A percentile compares a stretch with the other conserved stretches of the same genome.
These are phyloP conservation scores for Lentinula sp. DNA, from an alignment of 768 basidiomycete genomes.

Conservation along the genomic window DNA sequence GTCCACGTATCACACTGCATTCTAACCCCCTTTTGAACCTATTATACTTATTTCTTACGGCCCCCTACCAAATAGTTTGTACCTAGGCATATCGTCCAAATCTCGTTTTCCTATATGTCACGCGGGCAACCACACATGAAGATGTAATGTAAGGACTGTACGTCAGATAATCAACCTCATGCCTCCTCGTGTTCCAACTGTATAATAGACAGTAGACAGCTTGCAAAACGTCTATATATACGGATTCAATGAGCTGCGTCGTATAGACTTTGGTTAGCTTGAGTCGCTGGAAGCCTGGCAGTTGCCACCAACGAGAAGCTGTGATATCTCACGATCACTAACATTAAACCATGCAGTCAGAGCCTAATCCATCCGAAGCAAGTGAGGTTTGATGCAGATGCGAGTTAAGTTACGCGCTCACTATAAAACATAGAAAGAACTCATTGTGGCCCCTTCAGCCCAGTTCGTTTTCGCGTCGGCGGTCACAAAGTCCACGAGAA, in stretches of 20 bases:
- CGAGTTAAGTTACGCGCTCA: constrained; percentile 56
- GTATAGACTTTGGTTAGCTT: no score
- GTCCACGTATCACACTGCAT: background rate
- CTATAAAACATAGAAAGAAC: constrained; percentile 65
- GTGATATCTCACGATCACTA: background rate
- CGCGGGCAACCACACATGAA: no score
- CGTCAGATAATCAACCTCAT: no score
- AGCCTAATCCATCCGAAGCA: constrained; percentile 40
- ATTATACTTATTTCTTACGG: background rate
- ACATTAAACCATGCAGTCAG: background rate
- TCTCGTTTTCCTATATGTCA: no score
- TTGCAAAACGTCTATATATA: no score
- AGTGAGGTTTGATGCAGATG: constrained; percentile 75
- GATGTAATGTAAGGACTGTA: no score
- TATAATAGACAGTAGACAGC: no score
- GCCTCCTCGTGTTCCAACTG: no score
- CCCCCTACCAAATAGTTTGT: background rate
- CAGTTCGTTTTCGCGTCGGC: constrained; percentile 74
- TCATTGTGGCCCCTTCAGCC: constrained; percentile 64
- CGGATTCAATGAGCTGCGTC: no score
- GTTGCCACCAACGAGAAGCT: background rate
- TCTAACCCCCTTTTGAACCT: background rate
- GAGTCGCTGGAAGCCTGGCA: background rate
- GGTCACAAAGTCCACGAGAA: constrained; percentile 76
- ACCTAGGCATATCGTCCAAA: background rate